These are phyloP conservation scores for Thelephora ganbajun DNA, from an alignment of 768 basidiomycete genomes.

Conservation along the genomic window DNA sequence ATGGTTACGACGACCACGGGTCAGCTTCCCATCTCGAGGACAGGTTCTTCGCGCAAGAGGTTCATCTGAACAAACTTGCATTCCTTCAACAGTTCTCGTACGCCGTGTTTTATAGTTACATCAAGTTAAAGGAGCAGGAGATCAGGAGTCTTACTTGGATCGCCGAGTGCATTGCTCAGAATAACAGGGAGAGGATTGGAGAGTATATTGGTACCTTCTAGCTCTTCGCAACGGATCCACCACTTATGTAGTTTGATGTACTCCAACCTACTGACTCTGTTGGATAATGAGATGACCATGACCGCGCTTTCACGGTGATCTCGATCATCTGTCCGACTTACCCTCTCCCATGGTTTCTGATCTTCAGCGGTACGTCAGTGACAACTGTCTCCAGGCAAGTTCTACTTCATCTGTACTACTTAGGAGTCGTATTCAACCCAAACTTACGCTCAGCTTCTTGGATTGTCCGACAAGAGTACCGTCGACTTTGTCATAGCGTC, in stretches of 20 bases:
- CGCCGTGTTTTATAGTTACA: conserved; percentile 83
- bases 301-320: too few species aligned
- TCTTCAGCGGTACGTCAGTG: conserved; percentile 62
- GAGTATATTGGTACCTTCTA: conserved; percentile 89
- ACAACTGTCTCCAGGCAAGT: conserved; percentile 59
- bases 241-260: too few species aligned
- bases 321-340: background rate
- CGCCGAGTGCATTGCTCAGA: conserved; percentile 96
- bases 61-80: conserved; percentile 84
- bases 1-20: conserved; percentile 19
- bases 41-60: conserved; percentile 88
- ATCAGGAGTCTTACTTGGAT: conserved; percentile 86
- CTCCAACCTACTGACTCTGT: too few species aligned
- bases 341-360: conserved; percentile 38
- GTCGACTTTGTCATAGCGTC: conserved; percentile 82
- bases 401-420: background rate
- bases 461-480: conserved; percentile 70
- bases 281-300: too few species aligned
- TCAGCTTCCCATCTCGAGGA: conserved; percentile 72
- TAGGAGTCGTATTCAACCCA: conserved; percentile 1
- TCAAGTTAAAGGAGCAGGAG: conserved; percentile 88
- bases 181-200: conserved; percentile 89
- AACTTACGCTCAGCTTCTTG: conserved; percentile 49
- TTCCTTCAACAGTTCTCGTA: conserved; percentile 97
- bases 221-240: conserved; percentile 8